phyloP scores from a whole-genome alignment of 2,329 filamentous ascomycete genomes.

The Aspergillus tanneri region DNA sequence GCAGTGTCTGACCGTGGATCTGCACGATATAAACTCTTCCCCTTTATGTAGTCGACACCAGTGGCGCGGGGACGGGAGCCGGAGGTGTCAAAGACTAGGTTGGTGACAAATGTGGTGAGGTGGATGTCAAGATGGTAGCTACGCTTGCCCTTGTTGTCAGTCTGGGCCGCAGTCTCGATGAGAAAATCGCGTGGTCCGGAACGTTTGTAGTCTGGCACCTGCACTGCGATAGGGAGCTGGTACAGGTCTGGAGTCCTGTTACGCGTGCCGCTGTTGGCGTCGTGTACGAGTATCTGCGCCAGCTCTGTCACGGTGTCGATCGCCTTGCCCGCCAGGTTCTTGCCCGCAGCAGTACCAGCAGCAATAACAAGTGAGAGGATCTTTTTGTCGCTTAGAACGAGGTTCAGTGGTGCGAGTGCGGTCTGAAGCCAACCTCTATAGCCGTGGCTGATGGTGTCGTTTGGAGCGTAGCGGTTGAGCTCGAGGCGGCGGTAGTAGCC shows the following conservation, averaged over 20 bases:
- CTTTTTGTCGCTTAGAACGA: conserved; percentile 54
- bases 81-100: conserved; percentile 43
- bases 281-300: conserved; percentile 47
- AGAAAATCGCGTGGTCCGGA: conserved; percentile 59
- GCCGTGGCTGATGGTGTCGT: conserved; percentile 51
- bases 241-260: conserved; percentile 54
- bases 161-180: conserved; percentile 50
- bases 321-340: conserved; percentile 39
- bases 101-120: conserved; percentile 48
- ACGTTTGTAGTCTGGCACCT: conserved; percentile 49
- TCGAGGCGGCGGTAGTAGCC: conserved; percentile 56
- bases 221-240: conserved; percentile 59
- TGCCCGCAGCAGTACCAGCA: conserved; percentile 54
- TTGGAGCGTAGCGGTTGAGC: conserved; percentile 52
- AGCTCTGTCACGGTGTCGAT: conserved; percentile 47
- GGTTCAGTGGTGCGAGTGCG: conserved; percentile 50
- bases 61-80: conserved; percentile 41
- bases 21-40: conserved; percentile 47
- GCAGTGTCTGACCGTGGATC: conserved; percentile 37
- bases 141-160: conserved; percentile 51
- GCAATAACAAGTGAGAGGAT: conserved; percentile 54
- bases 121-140: conserved; percentile 57
- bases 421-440: conserved; percentile 59
- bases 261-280: conserved; percentile 51
- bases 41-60: conserved; percentile 50